These are phyloP conservation scores for Pluteus cervinus DNA, from an alignment of 768 basidiomycete species.

Conservation along the genomic window DNA sequence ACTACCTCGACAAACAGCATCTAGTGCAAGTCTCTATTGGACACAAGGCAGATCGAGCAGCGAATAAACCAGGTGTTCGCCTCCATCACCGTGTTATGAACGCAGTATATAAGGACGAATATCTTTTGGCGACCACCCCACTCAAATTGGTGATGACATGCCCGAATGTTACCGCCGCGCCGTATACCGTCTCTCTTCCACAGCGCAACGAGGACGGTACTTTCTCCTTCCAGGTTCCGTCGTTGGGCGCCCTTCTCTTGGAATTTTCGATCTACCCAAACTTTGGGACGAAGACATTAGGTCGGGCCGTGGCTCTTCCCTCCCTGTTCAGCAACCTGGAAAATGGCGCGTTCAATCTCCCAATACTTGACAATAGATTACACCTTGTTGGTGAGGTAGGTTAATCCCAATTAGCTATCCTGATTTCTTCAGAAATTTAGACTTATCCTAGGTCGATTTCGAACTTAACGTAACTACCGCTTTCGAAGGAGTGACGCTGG, in stretches of 20 bases:
- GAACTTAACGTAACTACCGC: slow-evolving; percentile 82
- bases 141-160: slow-evolving; percentile 95
- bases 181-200: slow-evolving; percentile 86
- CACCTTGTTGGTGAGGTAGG: slow-evolving; percentile 90
- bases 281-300: slow-evolving; percentile 95
- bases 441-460: slow-evolving; percentile 64
- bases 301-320: slow-evolving; percentile 83
- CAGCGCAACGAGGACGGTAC: slow-evolving; percentile 63
- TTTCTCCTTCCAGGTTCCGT: slow-evolving; percentile 83
- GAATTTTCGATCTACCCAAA: slow-evolving; percentile 96
- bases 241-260: slow-evolving; percentile 65
- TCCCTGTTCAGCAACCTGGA: slow-evolving; percentile 57
- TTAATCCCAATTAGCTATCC: slow-evolving; percentile 6
- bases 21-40: slow-evolving; percentile 87
- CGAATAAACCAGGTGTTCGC: slow-evolving; percentile 43
- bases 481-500: slow-evolving; percentile 87
- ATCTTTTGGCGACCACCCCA: slow-evolving; percentile 69
- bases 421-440: slow-evolving; percentile 8
- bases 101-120: slow-evolving; percentile 59
- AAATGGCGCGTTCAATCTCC: slow-evolving; percentile 55
- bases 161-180: slow-evolving; percentile 87
- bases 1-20: slow-evolving; percentile 81
- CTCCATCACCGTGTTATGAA: slow-evolving; percentile 72
- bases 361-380: slow-evolving; percentile 88
- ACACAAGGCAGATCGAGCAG: slow-evolving; percentile 38